Evolutionary conservation across 306 rosid species (phyloP), one percentile per base, ranked within the genome.

Genomic region (Acacia confusa): DNA sequence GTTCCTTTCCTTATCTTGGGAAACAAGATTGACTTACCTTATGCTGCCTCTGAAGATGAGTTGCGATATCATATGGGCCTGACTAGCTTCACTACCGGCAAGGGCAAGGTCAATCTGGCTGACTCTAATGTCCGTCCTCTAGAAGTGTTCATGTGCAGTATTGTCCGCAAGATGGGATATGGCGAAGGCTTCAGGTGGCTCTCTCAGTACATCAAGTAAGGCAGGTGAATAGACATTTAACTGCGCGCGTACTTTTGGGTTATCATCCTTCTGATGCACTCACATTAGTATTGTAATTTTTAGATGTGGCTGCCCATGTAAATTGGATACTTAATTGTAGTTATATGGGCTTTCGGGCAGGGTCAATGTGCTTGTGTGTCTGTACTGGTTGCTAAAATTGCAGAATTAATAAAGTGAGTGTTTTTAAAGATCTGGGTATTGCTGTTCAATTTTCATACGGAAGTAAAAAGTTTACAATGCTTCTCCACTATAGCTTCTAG

Each of bases 131-230:
- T 90, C 22, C 89, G 92, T 10, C 94, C 92, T 36, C 78, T 90
- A 6, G 90, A 90, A 77, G 92, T 90, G 38, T 90, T 90, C 86
- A 90, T 90, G 94, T 90, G 94, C 88, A 88, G 92, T 53, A 88
- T 90, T 72, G 92, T 87, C 73, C 88, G 92, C 80, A 88, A 88
- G 84, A 90, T 90, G 94, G 92, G 92, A n/a, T 90, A 86, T 38
- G 94, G 94, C 0, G 94, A 88, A 24, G 94, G 92, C 84, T 90
- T 90, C 70, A 85, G 80, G 86, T 90, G 92, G 94, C 61, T 88
- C 30, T 90, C 91, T 75, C 92, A 90, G 81, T 88, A 88, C 88
- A 90, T 90, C 77, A 83, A 90, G 79, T 87, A 85, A 85, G 75
- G 63, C 17, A 43, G 41, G 63, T 53, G 64, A 67, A 28, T 64